A percentile compares a stretch with the other conserved stretches of the same genome.
phyloP scores from a whole-genome alignment of 768 basidiomycete genomes.

The Mycena latifolia region DNA sequence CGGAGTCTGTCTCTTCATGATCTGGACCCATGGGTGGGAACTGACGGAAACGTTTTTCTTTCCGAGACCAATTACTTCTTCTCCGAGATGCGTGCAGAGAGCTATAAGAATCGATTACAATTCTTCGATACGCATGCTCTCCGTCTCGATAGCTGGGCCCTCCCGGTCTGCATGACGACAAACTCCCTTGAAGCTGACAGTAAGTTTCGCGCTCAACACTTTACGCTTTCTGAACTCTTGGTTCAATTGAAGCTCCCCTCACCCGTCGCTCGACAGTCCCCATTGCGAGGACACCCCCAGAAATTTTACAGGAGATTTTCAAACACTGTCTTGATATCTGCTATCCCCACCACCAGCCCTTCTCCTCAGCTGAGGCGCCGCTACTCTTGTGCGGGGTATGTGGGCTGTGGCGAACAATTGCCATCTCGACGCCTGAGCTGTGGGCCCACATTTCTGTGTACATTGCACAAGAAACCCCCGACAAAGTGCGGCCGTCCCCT shows the following conservation, averaged over 20 bases:
- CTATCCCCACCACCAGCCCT: conserved; percentile 12
- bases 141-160: not conserved
- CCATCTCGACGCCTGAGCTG: conserved; percentile 13
- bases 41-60: not conserved
- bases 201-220: not conserved
- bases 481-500: not conserved
- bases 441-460: conserved; percentile 22
- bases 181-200: conserved; percentile 13
- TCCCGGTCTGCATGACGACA: not conserved
- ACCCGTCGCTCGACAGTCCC: not conserved
- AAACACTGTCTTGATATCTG: conserved; percentile 15
- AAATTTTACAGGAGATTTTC: conserved; percentile 29
- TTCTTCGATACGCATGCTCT: not conserved
- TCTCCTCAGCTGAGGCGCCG: conserved; percentile 23
- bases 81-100: not conserved
- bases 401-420: conserved; percentile 16
- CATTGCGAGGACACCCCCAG: conserved; percentile 3
- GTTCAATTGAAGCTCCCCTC: not conserved
- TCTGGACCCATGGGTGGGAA: not conserved
- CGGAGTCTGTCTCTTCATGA: not conserved
- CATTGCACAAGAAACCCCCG: conserved; percentile 9
- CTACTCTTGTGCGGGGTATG: conserved; percentile 22
- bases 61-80: not conserved
- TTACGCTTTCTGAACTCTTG: not conserved
- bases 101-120: not conserved